Conservation (phyloP, 2,329 filamentous ascomycete species). For the Aspergillus chevalieri region DNA sequence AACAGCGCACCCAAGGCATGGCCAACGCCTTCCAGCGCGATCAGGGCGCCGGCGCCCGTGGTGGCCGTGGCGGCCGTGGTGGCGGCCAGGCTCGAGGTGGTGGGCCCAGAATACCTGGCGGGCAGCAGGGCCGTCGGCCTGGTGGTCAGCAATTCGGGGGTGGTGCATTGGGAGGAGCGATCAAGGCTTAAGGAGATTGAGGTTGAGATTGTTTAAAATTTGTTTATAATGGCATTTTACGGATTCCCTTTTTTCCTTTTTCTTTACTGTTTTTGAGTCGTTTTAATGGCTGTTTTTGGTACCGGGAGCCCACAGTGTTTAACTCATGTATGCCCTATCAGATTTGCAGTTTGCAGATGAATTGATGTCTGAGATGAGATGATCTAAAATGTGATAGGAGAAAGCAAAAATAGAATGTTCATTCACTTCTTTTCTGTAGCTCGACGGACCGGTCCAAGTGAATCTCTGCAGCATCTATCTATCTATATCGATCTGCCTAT, state of each 20-base stretch:
- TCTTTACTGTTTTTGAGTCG: conserved; percentile 5
- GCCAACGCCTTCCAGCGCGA: conserved; percentile 93
- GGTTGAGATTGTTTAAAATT: conserved; percentile 10
- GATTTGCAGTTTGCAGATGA: conserved; percentile 15
- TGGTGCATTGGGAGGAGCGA: conserved; percentile 46
- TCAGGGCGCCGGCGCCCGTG: conserved; percentile 65
- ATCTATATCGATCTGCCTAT: no score
- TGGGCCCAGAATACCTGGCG: conserved; percentile 31
- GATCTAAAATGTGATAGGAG: conserved; percentile 5
- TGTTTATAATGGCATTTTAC: conserved; percentile 26
- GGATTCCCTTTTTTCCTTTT: conserved; percentile 20
- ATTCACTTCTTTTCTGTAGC: no score
- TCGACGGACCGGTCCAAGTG: no score
- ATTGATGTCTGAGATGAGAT: conserved; percentile 14
- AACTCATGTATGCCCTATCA: conserved; percentile 12
- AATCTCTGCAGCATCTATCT: no score
- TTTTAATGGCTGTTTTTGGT: conserved; percentile 2
- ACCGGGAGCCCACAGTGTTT: not conserved
- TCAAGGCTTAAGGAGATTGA: conserved; percentile 41
- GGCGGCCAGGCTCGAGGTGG: conserved; percentile 35
- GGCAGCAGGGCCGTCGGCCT: conserved; percentile 38
- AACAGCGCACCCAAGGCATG: conserved; percentile 94
- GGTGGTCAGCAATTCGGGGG: conserved; percentile 47
- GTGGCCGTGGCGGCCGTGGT: conserved; percentile 52
- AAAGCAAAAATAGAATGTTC: not conserved